Conservation (phyloP, 371 early-diverging fungal species). For the Syncephalastrum racemosum region DNA sequence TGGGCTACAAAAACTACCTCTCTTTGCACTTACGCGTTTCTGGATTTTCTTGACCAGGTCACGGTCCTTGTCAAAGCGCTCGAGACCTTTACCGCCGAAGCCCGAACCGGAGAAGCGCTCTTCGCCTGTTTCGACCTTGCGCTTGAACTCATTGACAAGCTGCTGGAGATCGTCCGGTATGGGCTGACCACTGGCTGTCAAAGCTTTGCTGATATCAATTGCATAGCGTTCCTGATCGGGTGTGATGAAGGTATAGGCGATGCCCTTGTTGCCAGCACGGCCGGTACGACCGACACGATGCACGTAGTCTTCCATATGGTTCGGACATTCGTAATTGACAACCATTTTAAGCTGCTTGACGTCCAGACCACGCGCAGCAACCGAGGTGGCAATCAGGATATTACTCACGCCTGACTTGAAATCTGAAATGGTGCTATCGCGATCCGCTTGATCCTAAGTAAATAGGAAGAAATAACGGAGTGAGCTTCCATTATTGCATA, state of each 20-base stretch:
- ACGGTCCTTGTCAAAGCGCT: slow-evolving; percentile 91
- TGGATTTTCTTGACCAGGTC: slow-evolving; percentile 89
- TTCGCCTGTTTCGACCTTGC: slow-evolving; percentile 87
- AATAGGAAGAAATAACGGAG: background rate
- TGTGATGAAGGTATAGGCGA: slow-evolving; percentile 94
- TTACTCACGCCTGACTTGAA: slow-evolving; percentile 89
- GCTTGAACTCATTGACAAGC: slow-evolving; percentile 80
- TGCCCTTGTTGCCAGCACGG: slow-evolving; percentile 96
- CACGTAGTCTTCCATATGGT: slow-evolving; percentile 98
- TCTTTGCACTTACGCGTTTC: slow-evolving; percentile 62
- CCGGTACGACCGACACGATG: slow-evolving; percentile 99
- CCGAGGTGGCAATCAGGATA: slow-evolving; percentile 98
- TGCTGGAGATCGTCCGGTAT: slow-evolving; percentile 80
- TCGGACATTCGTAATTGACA: slow-evolving; percentile 98
- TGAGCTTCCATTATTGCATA: background rate
- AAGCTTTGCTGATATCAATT: slow-evolving; percentile 90
- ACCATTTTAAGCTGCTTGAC: slow-evolving; percentile 96
- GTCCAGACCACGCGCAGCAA: slow-evolving; percentile 99
- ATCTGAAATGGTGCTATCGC: slow-evolving; percentile 90
- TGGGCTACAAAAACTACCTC: background rate
- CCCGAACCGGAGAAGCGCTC: slow-evolving; percentile 84
- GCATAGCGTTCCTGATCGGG: slow-evolving; percentile 94
- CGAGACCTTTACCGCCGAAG: slow-evolving; percentile 97
- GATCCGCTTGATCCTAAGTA: slow-evolving; percentile 85
- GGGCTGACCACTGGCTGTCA: slow-evolving; percentile 71